Evolutionary conservation across 352 stramenopile species (phyloP), one percentile per base, ranked within the genome.

Genomic region (Globisporangium paddicum): DNA sequence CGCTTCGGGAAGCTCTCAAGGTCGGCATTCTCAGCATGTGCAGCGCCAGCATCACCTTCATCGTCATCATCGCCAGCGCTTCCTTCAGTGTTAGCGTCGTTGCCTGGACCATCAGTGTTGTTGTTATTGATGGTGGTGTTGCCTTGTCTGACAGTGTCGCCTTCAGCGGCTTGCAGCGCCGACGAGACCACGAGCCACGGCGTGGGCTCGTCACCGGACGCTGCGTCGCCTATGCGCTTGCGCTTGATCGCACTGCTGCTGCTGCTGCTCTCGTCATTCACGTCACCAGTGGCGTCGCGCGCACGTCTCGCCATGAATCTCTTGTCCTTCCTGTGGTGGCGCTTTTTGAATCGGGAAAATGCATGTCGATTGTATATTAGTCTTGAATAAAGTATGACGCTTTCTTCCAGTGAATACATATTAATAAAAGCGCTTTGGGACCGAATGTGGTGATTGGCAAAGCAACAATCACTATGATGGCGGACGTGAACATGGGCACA

Each of bases 141-240:
- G n/a, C n/a, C n/a, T n/a, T n/a, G n/a, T n/a, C n/a, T n/a, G n/a
- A n/a, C n/a, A 25, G 5, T 25, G 40, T 7, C 9, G 11, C 13
- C 6, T 34, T 34, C 23, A 3, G 7, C 49, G n/a, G n/a, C 19
- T 4, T 42, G 49, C 11, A 44, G 32, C 32, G 32, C 49, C 21
- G 49, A 55, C 18, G 49, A 55, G 32, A 55, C 32, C 49, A 55
- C 49, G 13, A 55, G 49, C 49, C 49, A 55, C 21, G 49, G 49
- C 21, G 32, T 55, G n/a, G 49, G 32, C 32, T 55, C 49, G n/a
- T 55, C 49, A 2, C 14, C 32, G 10, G 45, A 18, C 19, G 32
- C n/a, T 6, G 9, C 18, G 1, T 26, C 49, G 49, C 21, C 28
- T 9, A 21, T 23, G 49, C 49, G 49, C 25, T 34, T 32, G 18